Conservation (phyloP, 2,329 filamentous ascomycete genomes). For the Cercospora sojina region DNA sequence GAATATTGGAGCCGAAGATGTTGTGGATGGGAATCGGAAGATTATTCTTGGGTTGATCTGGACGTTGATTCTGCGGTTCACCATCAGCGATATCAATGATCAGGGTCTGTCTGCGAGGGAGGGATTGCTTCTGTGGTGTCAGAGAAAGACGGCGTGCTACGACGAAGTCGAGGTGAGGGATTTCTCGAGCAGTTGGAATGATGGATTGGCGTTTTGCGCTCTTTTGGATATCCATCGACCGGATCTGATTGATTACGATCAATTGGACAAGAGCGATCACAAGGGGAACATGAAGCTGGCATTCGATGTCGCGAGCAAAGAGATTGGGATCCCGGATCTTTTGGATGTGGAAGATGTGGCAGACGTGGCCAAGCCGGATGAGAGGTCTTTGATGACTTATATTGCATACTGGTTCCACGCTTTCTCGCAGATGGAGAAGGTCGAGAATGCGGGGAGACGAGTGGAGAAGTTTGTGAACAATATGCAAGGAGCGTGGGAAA, state of each 20-base stretch:
- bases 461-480: constrained; percentile 99
- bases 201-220: constrained; percentile 94
- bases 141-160: constrained; percentile 97
- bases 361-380: constrained; percentile 92
- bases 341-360: constrained; percentile 98
- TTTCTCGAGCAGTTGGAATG: constrained; percentile 95
- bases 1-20: constrained; percentile 96
- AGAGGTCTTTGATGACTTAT: constrained; percentile 97
- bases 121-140: constrained; percentile 92
- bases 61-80: constrained; percentile 97
- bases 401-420: constrained; percentile 99
- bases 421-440: constrained; percentile 97
- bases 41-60: constrained; percentile 97
- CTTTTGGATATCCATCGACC: constrained; percentile 95
- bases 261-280: constrained; percentile 90
- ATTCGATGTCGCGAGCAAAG: constrained; percentile 92
- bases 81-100: constrained; percentile 97
- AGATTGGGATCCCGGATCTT: constrained; percentile 94
- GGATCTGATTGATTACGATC: constrained; percentile 94
- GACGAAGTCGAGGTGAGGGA: constrained; percentile 94
- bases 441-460: constrained; percentile 91
- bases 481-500: constrained; percentile 99
- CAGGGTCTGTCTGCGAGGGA: constrained; percentile 98
- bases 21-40: constrained; percentile 96
- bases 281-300: constrained; percentile 96